These are phyloP conservation scores for Hyphodiscus sp. DNA, from an alignment of 2,329 filamentous ascomycete genomes.

Conservation along the genomic window DNA sequence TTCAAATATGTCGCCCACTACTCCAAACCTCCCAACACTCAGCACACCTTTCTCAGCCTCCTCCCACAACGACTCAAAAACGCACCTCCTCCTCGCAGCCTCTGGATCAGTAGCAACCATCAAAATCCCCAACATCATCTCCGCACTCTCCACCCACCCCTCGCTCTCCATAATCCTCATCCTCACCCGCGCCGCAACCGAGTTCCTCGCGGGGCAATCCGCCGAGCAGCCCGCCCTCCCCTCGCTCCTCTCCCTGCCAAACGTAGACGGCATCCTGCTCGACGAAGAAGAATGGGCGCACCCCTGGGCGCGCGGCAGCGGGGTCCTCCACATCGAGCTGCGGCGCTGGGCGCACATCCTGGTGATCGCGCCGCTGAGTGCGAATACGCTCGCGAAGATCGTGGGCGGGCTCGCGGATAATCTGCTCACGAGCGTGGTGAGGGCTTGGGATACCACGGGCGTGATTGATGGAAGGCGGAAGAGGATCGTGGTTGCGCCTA, in stretches of 20 bases:
- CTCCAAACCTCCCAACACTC: constrained; percentile 3
- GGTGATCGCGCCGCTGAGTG: constrained; percentile 72
- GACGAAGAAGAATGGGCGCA: constrained; percentile 81
- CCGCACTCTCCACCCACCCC: constrained; percentile 44
- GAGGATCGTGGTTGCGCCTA: constrained; percentile 68
- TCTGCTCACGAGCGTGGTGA: constrained; percentile 64
- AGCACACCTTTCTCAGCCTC: constrained; percentile 21
- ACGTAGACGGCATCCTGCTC: constrained; percentile 74
- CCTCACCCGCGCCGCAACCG: constrained; percentile 64
- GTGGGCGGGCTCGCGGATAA: constrained; percentile 71
- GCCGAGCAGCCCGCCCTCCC: constrained; percentile 67
- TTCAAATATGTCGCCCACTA: constrained; percentile 8
- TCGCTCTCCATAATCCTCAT: constrained; percentile 76
- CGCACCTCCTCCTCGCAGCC: constrained; percentile 59
- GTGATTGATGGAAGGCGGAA: constrained; percentile 38
- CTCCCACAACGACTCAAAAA: constrained; percentile 41
- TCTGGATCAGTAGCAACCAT: constrained; percentile 81
- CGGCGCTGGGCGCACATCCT: constrained; percentile 76
- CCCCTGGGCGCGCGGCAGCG: constrained; percentile 71
- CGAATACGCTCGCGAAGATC: constrained; percentile 83
- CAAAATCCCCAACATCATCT: constrained; percentile 65
- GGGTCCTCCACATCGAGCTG: constrained; percentile 86
- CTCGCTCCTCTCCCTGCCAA: constrained; percentile 51
- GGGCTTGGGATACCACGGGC: constrained; percentile 73
- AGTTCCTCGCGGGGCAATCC: constrained; percentile 72